A percentile compares a stretch with the other conserved stretches of the same genome.
These are phyloP conservation scores for Paramecium pentaurelia DNA, from an alignment of 73 alveolate species.

Conservation along the genomic window DNA sequence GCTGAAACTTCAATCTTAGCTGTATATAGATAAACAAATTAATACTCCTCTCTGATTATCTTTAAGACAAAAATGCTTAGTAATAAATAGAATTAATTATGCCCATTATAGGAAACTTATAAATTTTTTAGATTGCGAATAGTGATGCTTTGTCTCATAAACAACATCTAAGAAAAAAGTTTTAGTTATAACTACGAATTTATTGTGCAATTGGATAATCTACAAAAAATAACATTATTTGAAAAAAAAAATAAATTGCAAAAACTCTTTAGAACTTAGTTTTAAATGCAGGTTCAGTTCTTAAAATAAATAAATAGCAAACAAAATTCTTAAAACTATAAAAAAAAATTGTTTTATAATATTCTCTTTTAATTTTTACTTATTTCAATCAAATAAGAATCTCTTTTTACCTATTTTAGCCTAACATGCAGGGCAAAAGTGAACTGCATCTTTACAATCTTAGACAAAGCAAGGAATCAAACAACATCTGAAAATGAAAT, in stretches of 20 bases:
- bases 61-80: not conserved
- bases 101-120: not conserved
- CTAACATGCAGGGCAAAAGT: constrained; percentile 38
- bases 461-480: constrained; percentile 47
- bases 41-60: not conserved
- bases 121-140: too few species aligned
- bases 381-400: constrained; percentile 55
- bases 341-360: not conserved
- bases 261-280: not conserved
- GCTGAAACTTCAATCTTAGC: not conserved
- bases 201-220: too few species aligned
- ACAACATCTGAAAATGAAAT: constrained; percentile 35
- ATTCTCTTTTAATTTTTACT: not conserved
- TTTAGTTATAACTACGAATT: too few species aligned
- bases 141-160: too few species aligned
- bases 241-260: not conserved
- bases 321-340: not conserved
- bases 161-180: not conserved
- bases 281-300: too few species aligned
- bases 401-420: constrained; percentile 48
- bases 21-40: too few species aligned
- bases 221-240: too few species aligned
- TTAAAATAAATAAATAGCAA: not conserved
- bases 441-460: constrained; percentile 59
- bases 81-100: not conserved